These are phyloP conservation scores for Marvania coccoides DNA, from an alignment of 139 green algal species.

Conservation along the genomic window DNA sequence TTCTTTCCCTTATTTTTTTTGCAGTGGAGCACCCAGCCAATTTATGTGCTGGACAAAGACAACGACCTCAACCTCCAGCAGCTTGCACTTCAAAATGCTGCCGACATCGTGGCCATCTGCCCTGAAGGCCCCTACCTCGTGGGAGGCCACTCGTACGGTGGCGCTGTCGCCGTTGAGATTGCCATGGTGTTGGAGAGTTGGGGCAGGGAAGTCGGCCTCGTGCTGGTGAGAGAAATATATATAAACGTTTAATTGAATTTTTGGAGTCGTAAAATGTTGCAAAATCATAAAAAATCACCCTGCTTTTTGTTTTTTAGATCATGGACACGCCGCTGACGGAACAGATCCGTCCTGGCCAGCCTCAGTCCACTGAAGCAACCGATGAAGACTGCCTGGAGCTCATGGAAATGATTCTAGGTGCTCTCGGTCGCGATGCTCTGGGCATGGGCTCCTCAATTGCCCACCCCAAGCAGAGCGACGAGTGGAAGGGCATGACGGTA, in stretches of 20 bases:
- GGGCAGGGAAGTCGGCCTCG: constrained; percentile 67
- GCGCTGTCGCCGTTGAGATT: constrained; percentile 72
- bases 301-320: constrained; percentile 26
- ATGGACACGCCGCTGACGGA: constrained; percentile 70
- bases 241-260: neutral
- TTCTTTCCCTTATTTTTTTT: too few relatives aligned
- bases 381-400: constrained; percentile 79
- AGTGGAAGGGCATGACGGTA: constrained; percentile 72
- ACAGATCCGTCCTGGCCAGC: constrained; percentile 55
- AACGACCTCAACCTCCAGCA: constrained; percentile 71
- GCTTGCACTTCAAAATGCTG: constrained; percentile 58
- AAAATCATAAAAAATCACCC: neutral
- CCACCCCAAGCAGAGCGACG: constrained; percentile 69
- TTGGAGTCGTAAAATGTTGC: constrained; percentile 4
- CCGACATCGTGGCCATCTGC: constrained; percentile 71
- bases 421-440: constrained; percentile 69
- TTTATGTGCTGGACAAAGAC: constrained; percentile 89
- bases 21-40: constrained; percentile 68
- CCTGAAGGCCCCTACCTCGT: constrained; percentile 74
- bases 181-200: constrained; percentile 71
- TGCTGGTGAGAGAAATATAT: constrained; percentile 45
- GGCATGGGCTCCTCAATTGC: constrained; percentile 65
- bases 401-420: constrained; percentile 88
- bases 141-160: constrained; percentile 76
- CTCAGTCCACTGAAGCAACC: constrained; percentile 37